A percentile compares a stretch with the other conserved stretches of the same genome.
These are phyloP conservation scores for Ceratobasidium theobromae DNA, from an alignment of 1,284 basidiomycete species.

Conservation along the genomic window DNA sequence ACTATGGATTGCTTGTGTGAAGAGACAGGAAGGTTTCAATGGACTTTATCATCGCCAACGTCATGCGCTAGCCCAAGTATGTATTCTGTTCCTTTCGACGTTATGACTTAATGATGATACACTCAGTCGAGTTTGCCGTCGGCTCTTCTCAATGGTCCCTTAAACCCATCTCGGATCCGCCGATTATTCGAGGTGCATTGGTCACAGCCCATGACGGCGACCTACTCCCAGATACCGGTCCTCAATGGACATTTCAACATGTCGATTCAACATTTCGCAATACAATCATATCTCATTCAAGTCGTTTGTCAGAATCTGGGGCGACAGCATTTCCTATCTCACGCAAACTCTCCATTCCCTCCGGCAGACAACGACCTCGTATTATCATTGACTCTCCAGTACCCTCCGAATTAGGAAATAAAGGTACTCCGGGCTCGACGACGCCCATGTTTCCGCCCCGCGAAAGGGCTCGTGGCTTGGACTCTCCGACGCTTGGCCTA, in stretches of 20 bases:
- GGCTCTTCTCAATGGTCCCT: slow-evolving; percentile 29
- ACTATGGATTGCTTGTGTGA: background rate
- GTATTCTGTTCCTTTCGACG: background rate
- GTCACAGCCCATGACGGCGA: background rate
- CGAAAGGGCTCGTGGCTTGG: slow-evolving; percentile 1
- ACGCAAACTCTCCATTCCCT: slow-evolving; percentile 6
- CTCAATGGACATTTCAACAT: slow-evolving; percentile 27
- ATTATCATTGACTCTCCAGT: slow-evolving; percentile 20
- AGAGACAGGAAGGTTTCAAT: background rate
- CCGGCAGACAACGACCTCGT: slow-evolving; percentile 6
- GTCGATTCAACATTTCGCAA: slow-evolving; percentile 26
- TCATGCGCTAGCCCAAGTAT: slow-evolving; percentile 14
- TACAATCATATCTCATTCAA: slow-evolving; percentile 3
- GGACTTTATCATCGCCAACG: slow-evolving; percentile 23
- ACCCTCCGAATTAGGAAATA: background rate
- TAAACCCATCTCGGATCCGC: background rate
- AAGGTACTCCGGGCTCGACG: background rate
- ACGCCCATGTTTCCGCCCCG: slow-evolving; percentile 26
- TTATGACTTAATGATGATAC: background rate
- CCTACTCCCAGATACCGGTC: background rate
- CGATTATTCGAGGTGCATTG: background rate
- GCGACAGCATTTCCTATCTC: slow-evolving; percentile 20
- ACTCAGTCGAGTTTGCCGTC: slow-evolving; percentile 23
- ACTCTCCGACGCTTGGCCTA: slow-evolving; percentile 20
- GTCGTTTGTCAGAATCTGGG: background rate